phyloP scores from a whole-genome alignment of 2,329 filamentous ascomycete species.

The Aspergillaceae sp. region DNA sequence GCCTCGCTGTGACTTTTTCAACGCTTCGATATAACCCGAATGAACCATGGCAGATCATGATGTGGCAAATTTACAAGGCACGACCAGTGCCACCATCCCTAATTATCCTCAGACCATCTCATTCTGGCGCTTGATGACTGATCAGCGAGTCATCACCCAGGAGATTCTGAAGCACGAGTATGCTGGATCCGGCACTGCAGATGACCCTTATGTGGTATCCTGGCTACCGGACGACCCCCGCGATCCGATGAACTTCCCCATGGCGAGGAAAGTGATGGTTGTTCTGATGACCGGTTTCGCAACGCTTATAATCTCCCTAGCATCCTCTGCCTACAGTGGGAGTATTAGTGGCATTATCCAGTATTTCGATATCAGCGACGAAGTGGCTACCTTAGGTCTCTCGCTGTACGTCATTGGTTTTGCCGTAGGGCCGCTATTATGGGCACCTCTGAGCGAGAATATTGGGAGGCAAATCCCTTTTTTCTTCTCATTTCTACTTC shows the following conservation, averaged over 20 bases:
- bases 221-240: conserved; percentile 10
- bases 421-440: conserved; percentile 30
- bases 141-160: conserved; percentile 8
- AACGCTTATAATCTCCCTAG: conserved; percentile 7
- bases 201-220: conserved; percentile 8
- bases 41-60: neutral
- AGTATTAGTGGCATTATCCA: conserved; percentile 6
- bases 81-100: neutral
- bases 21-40: neutral
- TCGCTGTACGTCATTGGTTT: conserved; percentile 30
- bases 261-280: conserved; percentile 5
- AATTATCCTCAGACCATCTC: conserved; percentile 2
- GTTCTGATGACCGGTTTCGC: conserved; percentile 4
- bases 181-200: conserved; percentile 7
- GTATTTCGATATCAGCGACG: conserved; percentile 4
- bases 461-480: conserved; percentile 17
- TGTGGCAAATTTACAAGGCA: neutral
- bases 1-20: neutral
- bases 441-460: conserved; percentile 22
- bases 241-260: conserved; percentile 5
- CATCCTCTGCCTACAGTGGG: conserved; percentile 8
- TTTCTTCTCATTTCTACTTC: conserved; percentile 14
- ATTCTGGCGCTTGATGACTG: conserved; percentile 9
- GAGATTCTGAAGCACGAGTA: conserved; percentile 6
- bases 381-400: conserved; percentile 7